phyloP scores from a whole-genome alignment of 495 filamentous ascomycete genomes.

The Penicillium malachiteum region DNA sequence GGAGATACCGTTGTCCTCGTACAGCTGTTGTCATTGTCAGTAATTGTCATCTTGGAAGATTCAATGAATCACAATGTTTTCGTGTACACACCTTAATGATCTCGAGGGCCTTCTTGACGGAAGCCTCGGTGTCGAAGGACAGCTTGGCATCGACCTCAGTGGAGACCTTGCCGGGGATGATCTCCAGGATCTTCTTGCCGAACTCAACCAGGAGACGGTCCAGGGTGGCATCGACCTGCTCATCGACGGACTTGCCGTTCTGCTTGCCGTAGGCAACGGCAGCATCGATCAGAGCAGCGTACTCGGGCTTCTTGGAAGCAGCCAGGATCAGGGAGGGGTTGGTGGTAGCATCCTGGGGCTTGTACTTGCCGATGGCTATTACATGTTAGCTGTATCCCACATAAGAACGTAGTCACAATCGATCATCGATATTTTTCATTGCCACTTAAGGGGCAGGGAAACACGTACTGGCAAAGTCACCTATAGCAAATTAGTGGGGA shows the following conservation, averaged over 20 bases:
- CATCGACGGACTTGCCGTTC: conserved; percentile 61
- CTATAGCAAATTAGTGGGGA: conserved; percentile 36
- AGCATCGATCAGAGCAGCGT: conserved; percentile 85
- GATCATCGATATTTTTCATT: not conserved
- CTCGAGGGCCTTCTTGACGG: conserved; percentile 93
- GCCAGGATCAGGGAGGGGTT: conserved; percentile 98
- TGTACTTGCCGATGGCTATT: conserved; percentile 96
- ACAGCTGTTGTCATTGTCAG: conserved; percentile 61
- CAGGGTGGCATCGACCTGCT: conserved; percentile 77
- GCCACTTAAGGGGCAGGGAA: conserved; percentile 1
- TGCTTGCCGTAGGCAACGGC: conserved; percentile 84
- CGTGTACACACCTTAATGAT: conserved; percentile 77
- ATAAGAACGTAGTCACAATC: not conserved
- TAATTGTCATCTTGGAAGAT: not conserved
- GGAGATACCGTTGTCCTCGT: conserved; percentile 84
- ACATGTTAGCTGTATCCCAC: conserved; percentile 25
- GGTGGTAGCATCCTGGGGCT: conserved; percentile 99
- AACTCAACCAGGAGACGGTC: conserved; percentile 97
- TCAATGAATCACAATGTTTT: not conserved
- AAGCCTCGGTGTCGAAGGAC: conserved; percentile 92
- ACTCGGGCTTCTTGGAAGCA: conserved; percentile 96
- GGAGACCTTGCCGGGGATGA: conserved; percentile 96
- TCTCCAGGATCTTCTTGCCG: conserved; percentile 94
- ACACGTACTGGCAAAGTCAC: conserved; percentile 76
- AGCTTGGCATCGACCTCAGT: conserved; percentile 97